phyloP scores from a whole-genome alignment of 2,329 filamentous ascomycete species.

The Colletotrichum sp. region DNA sequence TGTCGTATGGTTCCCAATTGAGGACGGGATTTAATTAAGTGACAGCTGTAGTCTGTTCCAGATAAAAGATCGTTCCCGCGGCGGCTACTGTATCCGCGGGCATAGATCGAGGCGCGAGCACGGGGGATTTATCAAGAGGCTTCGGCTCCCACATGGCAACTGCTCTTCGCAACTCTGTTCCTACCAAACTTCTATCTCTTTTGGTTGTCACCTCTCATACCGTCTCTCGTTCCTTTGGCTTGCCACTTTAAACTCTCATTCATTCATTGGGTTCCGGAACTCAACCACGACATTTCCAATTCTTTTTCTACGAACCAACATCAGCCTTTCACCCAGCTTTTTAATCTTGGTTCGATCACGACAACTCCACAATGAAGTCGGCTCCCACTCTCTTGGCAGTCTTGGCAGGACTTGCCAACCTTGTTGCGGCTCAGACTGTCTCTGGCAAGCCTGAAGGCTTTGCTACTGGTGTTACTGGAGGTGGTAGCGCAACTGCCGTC shows the following conservation, averaged over 20 bases:
- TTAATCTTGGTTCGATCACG: neutral
- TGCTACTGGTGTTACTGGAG: slow-evolving; percentile 51
- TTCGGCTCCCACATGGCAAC: neutral
- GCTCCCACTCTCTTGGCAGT: slow-evolving; percentile 4
- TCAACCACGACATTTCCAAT: neutral
- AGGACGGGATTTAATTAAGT: neutral
- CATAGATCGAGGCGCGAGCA: neutral
- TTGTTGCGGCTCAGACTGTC: slow-evolving; percentile 20
- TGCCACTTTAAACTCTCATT: neutral
- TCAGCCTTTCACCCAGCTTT: neutral
- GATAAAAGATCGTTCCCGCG: neutral
- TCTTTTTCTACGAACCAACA: neutral
- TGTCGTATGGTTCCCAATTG: neutral
- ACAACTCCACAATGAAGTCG: slow-evolving; percentile 3
- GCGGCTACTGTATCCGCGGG: neutral
- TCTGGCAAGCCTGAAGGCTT: slow-evolving; percentile 33
- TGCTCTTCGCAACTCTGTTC: neutral
- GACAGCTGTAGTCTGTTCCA: slow-evolving; percentile 1
- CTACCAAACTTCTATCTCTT: neutral
- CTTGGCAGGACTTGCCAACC: slow-evolving; percentile 5
- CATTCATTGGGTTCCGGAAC: slow-evolving; percentile 3
- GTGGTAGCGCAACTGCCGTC: slow-evolving; percentile 47
- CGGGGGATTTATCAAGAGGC: neutral
- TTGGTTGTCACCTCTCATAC: neutral
- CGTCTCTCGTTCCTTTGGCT: neutral